Evolutionary conservation across 2,329 filamentous ascomycete genomes (phyloP), one percentile per base, ranked within the genome.

Genomic region (Kalaharituber pfeilii): DNA sequence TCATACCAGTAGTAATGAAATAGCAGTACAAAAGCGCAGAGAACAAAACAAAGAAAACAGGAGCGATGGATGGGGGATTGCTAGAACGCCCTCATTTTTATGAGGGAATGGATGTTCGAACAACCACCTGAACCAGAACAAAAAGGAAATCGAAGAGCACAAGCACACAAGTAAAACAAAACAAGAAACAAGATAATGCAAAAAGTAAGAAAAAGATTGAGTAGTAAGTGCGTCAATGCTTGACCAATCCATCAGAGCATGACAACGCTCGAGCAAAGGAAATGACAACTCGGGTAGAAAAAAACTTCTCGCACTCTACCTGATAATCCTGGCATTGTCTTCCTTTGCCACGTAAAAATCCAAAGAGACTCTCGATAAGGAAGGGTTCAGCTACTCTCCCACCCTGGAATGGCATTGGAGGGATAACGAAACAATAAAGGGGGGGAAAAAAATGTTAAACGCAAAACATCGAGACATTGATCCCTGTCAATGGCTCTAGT

Each of bases 131-230:
- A 22, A 25, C 18, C 5, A 36, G 54, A 27, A 53, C 42, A 26
- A 30, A 53, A 59, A 59, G 57, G 55, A 59, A 59, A 56, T 55
- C 56, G 57, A 59, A 59, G 56, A 59, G 50, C 57, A 59, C 57
- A 59, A 59, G 57, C 57, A 59, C 33, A 47, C 42, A 47, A 22
- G 42, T 47, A 45, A 45, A 45, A 24, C 39, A 45, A 45, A 47
- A 20, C 18, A 20, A 47, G 11, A 47, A 2, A 47, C 18, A 2
- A 22, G 5, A 25, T 47, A 5, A 56, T 36, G 47, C 28, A 52
- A 59, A 57, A 56, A 51, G 52, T 51, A 50, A 56, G 25, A 4
- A 22, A 47, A 47, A 47, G 42, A 47, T 4, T 47, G 42, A 7
- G 42, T 25, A 47, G 24, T 20, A 25, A 47, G 42, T 47, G n/a